These are phyloP conservation scores for Hypoxylon sp. DNA, from an alignment of 2,329 filamentous ascomycete species.

Conservation along the genomic window DNA sequence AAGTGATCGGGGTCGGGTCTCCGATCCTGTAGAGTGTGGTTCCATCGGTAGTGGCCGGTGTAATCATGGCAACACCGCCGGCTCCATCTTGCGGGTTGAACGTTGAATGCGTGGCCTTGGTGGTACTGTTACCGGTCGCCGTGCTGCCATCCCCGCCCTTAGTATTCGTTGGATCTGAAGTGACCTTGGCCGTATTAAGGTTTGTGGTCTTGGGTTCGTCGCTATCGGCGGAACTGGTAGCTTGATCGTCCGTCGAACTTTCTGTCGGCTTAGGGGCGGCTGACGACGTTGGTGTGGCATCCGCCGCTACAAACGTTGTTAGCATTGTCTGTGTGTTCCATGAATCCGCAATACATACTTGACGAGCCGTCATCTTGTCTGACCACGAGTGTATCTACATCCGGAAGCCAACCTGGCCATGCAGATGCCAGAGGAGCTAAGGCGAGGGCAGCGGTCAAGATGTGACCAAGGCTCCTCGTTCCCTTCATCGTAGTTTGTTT, in stretches of 20 bases:
- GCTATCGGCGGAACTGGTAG: constrained; percentile 26
- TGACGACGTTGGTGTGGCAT: constrained; percentile 38
- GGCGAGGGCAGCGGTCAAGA: constrained; percentile 65
- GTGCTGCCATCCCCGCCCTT: constrained; percentile 48
- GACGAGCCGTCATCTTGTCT: constrained; percentile 57
- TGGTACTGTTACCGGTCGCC: constrained; percentile 47
- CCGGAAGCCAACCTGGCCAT: constrained; percentile 69
- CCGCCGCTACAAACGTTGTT: constrained; percentile 30
- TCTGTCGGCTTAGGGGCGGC: constrained; percentile 39
- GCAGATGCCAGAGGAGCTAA: constrained; percentile 65
- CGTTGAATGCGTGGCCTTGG: constrained; percentile 53
- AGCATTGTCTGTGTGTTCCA: constrained; percentile 13
- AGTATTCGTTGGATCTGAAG: constrained; percentile 46
- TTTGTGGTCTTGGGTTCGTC: constrained; percentile 53
- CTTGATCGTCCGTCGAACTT: constrained; percentile 30
- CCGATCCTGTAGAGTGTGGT: constrained; percentile 71
- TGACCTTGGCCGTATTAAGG: constrained; percentile 57
- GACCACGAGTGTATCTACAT: constrained; percentile 65
- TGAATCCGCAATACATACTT: constrained; percentile 40
- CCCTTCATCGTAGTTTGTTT: constrained; percentile 62
- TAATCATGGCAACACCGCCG: constrained; percentile 66
- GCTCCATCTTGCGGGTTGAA: constrained; percentile 62
- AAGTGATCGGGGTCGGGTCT: constrained; percentile 65
- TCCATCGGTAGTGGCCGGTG: constrained; percentile 60
- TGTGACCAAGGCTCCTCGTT: constrained; percentile 59